Evolutionary conservation across 139 green algal genomes (phyloP).

Genomic region (Chlamydomonas applanata): DNA sequence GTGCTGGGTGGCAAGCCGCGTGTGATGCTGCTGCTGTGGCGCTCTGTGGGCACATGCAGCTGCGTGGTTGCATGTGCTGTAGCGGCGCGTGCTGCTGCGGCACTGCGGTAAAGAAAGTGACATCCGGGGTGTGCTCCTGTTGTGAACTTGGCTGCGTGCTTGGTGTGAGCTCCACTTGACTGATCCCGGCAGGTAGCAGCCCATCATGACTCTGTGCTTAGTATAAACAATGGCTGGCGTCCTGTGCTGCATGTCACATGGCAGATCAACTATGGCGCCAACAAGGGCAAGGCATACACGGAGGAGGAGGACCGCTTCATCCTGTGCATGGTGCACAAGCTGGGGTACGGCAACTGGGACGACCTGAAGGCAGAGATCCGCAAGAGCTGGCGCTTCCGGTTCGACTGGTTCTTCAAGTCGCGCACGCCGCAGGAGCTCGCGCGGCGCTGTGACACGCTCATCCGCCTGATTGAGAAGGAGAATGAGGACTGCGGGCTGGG

Average conservation of each 20-base stretch:
- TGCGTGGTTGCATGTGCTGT: no score
- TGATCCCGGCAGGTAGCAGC: no score
- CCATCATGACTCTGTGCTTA: no score
- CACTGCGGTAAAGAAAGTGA: no score
- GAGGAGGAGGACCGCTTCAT: constrained; percentile 99
- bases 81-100: no score
- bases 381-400: constrained; percentile 92
- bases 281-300: constrained; percentile 97
- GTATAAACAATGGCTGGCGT: background rate
- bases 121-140: no score
- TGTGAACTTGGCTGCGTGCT: no score
- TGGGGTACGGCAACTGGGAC: constrained; percentile 97
- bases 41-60: no score
- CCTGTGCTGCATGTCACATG: constrained; percentile 10
- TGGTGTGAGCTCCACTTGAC: no score
- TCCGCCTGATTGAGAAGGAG: constrained; percentile 95
- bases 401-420: constrained; percentile 99
- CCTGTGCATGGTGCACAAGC: constrained; percentile 93
- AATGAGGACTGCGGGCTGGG: background rate
- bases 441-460: constrained; percentile 88
- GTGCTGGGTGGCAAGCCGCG: background rate
- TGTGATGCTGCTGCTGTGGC: background rate
- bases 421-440: constrained; percentile 62
- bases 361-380: constrained; percentile 95
- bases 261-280: constrained; percentile 88